phyloP scores from a whole-genome alignment of 2,329 filamentous ascomycete genomes.

The Colletotrichum tamarilloi region DNA sequence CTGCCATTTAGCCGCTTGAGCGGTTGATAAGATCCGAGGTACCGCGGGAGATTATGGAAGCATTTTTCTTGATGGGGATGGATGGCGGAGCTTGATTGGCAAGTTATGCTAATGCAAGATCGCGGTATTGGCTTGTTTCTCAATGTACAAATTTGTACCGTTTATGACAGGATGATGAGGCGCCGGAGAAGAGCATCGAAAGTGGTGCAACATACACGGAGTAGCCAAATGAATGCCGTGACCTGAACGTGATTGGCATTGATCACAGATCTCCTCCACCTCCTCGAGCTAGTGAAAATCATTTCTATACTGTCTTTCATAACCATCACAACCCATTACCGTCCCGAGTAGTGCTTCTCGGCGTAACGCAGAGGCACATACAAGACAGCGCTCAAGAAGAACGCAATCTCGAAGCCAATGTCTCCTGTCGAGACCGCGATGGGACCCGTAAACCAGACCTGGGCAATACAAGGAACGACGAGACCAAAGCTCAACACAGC shows the following conservation, averaged over 20 bases:
- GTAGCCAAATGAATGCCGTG: background rate
- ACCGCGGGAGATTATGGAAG: too few relatives aligned
- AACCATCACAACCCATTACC: background rate
- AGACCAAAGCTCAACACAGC: slow-evolving; percentile 55
- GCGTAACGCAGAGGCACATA: slow-evolving; percentile 60
- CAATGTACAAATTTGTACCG: background rate
- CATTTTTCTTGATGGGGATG: too few relatives aligned
- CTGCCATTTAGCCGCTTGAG: too few relatives aligned
- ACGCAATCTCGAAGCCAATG: slow-evolving; percentile 74
- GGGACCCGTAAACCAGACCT: slow-evolving; percentile 71
- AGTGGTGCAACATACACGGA: background rate
- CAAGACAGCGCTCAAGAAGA: slow-evolving; percentile 59
- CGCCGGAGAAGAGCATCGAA: too few relatives aligned
- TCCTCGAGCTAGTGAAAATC: too few relatives aligned
- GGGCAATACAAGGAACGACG: slow-evolving; percentile 69
- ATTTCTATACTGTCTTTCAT: too few relatives aligned
- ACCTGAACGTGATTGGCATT: background rate
- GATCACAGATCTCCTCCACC: too few relatives aligned
- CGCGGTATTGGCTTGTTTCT: background rate
- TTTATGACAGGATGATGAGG: too few relatives aligned
- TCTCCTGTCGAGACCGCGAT: slow-evolving; percentile 71
- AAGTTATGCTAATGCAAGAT: background rate
- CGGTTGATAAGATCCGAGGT: too few relatives aligned
- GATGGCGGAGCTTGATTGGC: background rate
- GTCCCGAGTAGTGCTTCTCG: slow-evolving; percentile 49